Percentiles rank a stretch among this genome's conserved stretches.
phyloP scores from a whole-genome alignment of 2,329 filamentous ascomycete genomes.

The Aspergillus ochraceus region DNA sequence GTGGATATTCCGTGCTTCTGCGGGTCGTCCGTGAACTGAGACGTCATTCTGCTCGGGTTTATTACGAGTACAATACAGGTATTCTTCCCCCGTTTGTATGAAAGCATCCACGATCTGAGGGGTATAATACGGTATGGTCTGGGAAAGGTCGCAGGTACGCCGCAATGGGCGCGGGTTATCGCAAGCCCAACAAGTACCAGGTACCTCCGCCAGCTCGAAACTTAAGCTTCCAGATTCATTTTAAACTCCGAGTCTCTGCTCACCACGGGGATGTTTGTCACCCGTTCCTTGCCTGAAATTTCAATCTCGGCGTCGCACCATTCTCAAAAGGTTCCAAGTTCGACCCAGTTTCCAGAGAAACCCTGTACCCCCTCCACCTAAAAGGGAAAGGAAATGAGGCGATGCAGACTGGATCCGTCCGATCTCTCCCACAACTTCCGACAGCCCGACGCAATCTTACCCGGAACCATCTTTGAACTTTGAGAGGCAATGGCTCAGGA shows the following conservation, averaged over 20 bases:
- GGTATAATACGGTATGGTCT: too few species aligned
- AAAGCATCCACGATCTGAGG: too few species aligned
- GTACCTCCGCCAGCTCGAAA: neutral
- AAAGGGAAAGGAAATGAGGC: conserved; percentile 21
- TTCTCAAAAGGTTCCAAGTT: neutral
- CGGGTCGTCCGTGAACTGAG: conserved; percentile 7
- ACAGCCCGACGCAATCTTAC: conserved; percentile 21
- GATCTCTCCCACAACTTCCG: conserved; percentile 21
- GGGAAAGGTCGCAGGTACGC: neutral
- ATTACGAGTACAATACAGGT: neutral
- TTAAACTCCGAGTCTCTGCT: neutral
- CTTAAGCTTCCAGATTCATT: neutral
- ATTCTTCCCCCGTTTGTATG: neutral
- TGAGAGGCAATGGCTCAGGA: conserved; percentile 33
- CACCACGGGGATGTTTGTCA: neutral
- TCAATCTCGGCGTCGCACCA: neutral
- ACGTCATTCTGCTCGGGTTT: conserved; percentile 26
- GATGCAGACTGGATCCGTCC: conserved; percentile 26
- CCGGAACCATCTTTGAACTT: conserved; percentile 18
- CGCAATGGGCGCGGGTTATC: neutral
- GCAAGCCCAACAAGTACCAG: neutral
- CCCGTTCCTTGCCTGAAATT: neutral
- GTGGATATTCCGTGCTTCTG: neutral
- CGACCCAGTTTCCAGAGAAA: conserved; percentile 6
- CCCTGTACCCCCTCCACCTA: conserved; percentile 1